Conservation (phyloP, 2,329 filamentous ascomycete genomes). For the Penicillium hordei region DNA sequence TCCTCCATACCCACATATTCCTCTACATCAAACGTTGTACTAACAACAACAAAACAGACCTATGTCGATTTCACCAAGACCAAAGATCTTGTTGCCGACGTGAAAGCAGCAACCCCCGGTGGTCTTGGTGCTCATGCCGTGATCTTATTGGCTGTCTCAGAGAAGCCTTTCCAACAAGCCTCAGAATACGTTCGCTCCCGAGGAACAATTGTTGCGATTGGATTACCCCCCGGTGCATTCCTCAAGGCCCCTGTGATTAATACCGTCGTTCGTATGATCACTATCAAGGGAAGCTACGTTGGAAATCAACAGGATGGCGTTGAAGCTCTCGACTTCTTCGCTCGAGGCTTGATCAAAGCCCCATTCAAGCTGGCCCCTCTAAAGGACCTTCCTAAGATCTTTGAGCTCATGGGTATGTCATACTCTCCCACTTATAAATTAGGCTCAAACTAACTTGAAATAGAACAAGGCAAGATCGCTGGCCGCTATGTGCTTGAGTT, state of each 20-base stretch:
- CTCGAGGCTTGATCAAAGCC: constrained; percentile 73
- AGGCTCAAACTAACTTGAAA: neutral
- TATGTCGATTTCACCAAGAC: constrained; percentile 77
- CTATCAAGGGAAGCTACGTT: constrained; percentile 85
- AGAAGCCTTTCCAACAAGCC: constrained; percentile 93
- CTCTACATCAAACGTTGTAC: neutral
- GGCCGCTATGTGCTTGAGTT: constrained; percentile 19
- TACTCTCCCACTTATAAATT: neutral
- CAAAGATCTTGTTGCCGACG: constrained; percentile 75
- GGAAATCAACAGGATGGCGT: constrained; percentile 82
- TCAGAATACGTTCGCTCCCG: constrained; percentile 77
- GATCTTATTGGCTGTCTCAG: constrained; percentile 75
- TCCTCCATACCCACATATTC: too few species aligned
- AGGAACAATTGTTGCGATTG: constrained; percentile 81
- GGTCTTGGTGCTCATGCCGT: constrained; percentile 72
- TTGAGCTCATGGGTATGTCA: constrained; percentile 60
- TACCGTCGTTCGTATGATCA: constrained; percentile 82
- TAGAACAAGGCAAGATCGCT: constrained; percentile 20
- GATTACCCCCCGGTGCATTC: constrained; percentile 70
- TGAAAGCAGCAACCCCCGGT: constrained; percentile 75
- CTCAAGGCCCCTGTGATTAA: constrained; percentile 81
- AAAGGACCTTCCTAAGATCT: constrained; percentile 73
- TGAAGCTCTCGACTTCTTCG: constrained; percentile 86
- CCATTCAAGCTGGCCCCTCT: constrained; percentile 81
- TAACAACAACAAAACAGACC: constrained; percentile 21